Evolutionary conservation across 2,329 filamentous ascomycete genomes (phyloP), one percentile per base, ranked within the genome.

Genomic region (Hymenoscyphus albidus): DNA sequence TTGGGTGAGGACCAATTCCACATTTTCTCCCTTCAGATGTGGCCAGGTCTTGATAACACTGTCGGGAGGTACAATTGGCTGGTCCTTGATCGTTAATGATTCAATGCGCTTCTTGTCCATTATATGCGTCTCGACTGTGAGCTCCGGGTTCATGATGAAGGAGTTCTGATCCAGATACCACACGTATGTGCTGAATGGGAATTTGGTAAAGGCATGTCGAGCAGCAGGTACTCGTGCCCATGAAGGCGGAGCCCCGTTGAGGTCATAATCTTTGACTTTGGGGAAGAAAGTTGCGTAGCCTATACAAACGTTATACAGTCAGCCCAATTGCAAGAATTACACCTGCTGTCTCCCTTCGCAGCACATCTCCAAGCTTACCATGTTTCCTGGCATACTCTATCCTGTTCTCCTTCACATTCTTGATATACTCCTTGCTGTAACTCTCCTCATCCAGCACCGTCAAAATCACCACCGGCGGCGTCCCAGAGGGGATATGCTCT

Each of bases 31-130:
- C 67, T 86, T 87, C n/a, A 97, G 80, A 74, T 96, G 89, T 16
- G 85, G 81, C 75, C 96, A 97, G 0, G 96, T 98, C 81, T 91
- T 94, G 79, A 99, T 98, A 72, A 99, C 93, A 78, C 92, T 96
- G 78, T 97, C 92, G 0, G 96, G 95, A 1, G 94, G 95, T 9
- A 98, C 94, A 60, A 99, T 87, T 5, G 95, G 87, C 62, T 88
- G 83, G 76, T 97, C 91, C 75, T 88, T 90, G 71, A 95, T 85
- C 92, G 98, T 97, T 64, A 91, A 76, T 27, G 81, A 82, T 73
- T 96, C 90, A 58, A 99, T 82, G 63, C 82, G 85, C 61, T 80
- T 80, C 12, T 87, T 79, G 12, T 86, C 80, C 76, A 96, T 86
- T 48, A 99, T 78, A 71, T 92, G 85, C 1, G 85, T 81, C 69